Evolutionary conservation across 2,329 filamentous ascomycete genomes (phyloP).

Genomic region (Mollisia scopiformis): DNA sequence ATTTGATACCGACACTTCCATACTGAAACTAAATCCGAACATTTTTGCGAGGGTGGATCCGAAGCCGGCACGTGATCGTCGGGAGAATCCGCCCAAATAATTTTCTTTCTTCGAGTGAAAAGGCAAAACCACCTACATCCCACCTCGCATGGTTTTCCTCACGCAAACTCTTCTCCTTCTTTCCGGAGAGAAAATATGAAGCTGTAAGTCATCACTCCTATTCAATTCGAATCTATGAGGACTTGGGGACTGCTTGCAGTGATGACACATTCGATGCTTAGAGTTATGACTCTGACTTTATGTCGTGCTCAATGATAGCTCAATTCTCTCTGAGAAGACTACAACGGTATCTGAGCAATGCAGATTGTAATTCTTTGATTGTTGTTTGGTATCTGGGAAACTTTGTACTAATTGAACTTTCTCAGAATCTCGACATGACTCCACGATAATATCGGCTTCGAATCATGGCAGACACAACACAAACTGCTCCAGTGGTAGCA

Average conservation of each 20-base stretch:
- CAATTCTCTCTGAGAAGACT: constrained; percentile 72
- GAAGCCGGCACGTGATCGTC: neutral
- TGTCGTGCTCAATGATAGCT: constrained; percentile 65
- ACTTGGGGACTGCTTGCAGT: constrained; percentile 43
- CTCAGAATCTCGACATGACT: constrained; percentile 29
- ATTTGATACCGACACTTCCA: neutral
- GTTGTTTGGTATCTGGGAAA: neutral
- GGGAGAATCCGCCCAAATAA: neutral
- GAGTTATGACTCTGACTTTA: constrained; percentile 45
- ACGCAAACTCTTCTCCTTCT: neutral
- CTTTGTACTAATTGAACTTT: constrained; percentile 18
- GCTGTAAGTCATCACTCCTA: constrained; percentile 16
- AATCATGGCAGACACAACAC: constrained; percentile 31
- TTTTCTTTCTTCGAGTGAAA: neutral
- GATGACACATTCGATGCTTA: constrained; percentile 65
- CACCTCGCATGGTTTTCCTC: neutral
- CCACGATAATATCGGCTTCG: constrained; percentile 23
- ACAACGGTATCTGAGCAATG: constrained; percentile 94
- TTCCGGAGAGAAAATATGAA: constrained; percentile 7
- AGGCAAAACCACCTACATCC: neutral
- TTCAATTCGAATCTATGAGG: neutral
- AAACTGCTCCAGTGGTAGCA: constrained; percentile 9
- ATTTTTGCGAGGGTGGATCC: neutral
- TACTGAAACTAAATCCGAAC: neutral
- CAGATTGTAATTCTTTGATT: constrained; percentile 29